Base-by-base conservation (phyloP, 306 rosid species). In the Fagus sylvatica region DNA sequence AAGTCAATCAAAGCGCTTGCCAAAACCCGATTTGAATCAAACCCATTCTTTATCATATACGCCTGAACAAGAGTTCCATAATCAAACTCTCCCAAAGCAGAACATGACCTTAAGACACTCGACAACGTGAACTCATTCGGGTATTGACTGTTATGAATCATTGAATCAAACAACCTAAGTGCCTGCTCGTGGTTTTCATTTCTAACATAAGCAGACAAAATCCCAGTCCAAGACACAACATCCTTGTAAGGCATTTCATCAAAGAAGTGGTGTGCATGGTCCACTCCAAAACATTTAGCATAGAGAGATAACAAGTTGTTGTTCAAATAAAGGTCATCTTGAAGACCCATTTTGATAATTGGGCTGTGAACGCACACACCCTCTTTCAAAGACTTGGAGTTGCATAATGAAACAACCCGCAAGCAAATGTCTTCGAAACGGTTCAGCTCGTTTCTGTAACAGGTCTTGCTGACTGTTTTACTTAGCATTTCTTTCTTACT, bases 241-340 rank as follows among this genome's bases (percentile, higher is more conserved):
- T 91, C 93, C 73, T 53, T 87, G 17, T 78, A 30, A 78, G 92
- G 92, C 93, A 89, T 91, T 89, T 91, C 93, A 65, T 89, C 97
- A 32, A 91, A 91, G 4, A 89, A 71, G 32, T 79, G 81, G 84
- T 87, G 92, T 74, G 93, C 92, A 3, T 49, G 68, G 54, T 48
- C 62, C n/a, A 84, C 53, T 68, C 97, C 94, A 76, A 81, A 82
- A 82, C 90, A 87, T 81, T 86, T 91, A 0, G 85, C 81, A 41
- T 89, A 88, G 2, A 91, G 66, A 54, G 89, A 71, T 22, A 88
- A 22, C 53, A 91, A 76, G 79, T 88, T 88, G 89, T 91, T 89
- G 77, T 19, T 83, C 42, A 85, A 51, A 82, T 88, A 89, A 64
- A 89, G 7, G 87, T 91, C 82, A 57, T 81, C 78, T 22, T 85